Conservation (phyloP, 1,139 yeast genomes). For the Candida dubliniensis region DNA sequence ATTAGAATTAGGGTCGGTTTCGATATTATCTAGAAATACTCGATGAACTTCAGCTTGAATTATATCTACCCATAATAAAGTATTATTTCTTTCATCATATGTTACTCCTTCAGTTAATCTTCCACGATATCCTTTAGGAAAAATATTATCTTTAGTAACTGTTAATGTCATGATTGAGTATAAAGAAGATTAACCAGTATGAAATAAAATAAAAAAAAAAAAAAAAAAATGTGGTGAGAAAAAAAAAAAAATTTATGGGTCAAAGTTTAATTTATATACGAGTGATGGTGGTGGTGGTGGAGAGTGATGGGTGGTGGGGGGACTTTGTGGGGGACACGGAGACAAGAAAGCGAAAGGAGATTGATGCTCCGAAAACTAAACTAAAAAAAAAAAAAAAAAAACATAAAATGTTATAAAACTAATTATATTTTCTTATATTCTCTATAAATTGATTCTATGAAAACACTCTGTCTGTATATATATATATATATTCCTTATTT, state of each 20-base stretch:
- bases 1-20: slow-evolving; percentile 11
- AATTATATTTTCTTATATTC: background rate
- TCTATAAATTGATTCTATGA: background rate
- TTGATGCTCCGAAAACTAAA: too few species aligned
- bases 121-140: slow-evolving; percentile 48
- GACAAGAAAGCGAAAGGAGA: background rate
- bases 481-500: background rate
- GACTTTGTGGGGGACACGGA: too few species aligned
- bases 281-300: background rate
- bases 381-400: too few species aligned
- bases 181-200: too few species aligned
- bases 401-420: too few species aligned
- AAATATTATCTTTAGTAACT: slow-evolving; percentile 24
- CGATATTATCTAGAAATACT: slow-evolving; percentile 18
- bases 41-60: slow-evolving; percentile 58
- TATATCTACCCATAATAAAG: slow-evolving; percentile 72
- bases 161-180: slow-evolving; percentile 8
- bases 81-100: slow-evolving; percentile 55
- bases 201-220: background rate
- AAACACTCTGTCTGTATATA: too few species aligned
- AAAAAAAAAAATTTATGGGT: background rate
- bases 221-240: background rate
- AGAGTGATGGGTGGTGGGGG: too few species aligned
- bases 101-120: slow-evolving; percentile 68
- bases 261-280: slow-evolving; percentile 1